A percentile compares a stretch with the other conserved stretches of the same genome.
These are phyloP conservation scores for Quercus agrifolia DNA, from an alignment of 306 rosid genomes.

Conservation along the genomic window DNA sequence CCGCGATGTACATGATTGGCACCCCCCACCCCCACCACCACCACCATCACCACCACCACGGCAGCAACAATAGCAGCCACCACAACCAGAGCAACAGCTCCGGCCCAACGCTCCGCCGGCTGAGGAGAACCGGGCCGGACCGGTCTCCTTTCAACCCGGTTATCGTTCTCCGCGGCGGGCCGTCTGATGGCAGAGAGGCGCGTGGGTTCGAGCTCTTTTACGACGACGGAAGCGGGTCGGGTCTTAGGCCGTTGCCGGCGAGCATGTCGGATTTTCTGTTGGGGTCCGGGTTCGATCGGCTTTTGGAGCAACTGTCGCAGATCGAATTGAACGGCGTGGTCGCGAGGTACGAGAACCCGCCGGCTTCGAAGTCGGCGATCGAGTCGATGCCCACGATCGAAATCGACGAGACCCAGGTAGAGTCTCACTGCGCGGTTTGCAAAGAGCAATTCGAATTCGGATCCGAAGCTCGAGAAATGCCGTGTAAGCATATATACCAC, in stretches of 20 bases:
- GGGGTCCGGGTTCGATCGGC: constrained; percentile 80
- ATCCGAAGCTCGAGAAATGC: constrained; percentile 62
- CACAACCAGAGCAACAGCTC: no score
- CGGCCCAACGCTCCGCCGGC: constrained; percentile 34
- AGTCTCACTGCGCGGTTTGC: constrained; percentile 78
- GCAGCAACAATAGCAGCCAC: no score
- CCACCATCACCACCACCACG: no score
- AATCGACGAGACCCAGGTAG: constrained; percentile 37
- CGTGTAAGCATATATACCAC: constrained; percentile 82
- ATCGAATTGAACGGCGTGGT: constrained; percentile 59
- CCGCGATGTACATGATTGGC: constrained; percentile 72
- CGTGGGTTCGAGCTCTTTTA: constrained; percentile 70
- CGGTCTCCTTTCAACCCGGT: constrained; percentile 73
- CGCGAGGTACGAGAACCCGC: constrained; percentile 56
- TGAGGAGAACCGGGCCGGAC: constrained; percentile 47
- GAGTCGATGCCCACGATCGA: constrained; percentile 71
- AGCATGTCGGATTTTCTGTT: constrained; percentile 81
- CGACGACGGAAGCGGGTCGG: constrained; percentile 73
- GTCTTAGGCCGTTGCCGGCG: constrained; percentile 69
- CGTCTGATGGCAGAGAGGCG: constrained; percentile 36
- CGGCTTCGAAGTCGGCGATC: constrained; percentile 72
- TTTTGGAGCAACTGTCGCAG: constrained; percentile 71
- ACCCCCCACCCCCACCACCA: constrained; percentile 5
- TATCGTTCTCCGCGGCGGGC: constrained; percentile 61
- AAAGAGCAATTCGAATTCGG: constrained; percentile 62